Conservation (phyloP, 176 grass and related monocot genomes). For the Microstegium vimineum region DNA sequence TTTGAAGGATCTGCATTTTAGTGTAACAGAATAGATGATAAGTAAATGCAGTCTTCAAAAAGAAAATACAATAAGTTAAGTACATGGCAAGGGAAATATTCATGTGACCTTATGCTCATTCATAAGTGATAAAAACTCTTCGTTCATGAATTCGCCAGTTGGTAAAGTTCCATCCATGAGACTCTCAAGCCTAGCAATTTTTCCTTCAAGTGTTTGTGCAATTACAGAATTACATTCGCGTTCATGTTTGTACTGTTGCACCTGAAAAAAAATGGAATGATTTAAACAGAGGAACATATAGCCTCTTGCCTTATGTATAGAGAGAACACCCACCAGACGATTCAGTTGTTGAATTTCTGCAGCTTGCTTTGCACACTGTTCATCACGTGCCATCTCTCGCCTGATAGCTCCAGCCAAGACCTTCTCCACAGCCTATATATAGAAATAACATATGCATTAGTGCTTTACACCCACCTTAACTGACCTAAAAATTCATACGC, state of each 20-base stretch:
- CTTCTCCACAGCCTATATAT: conserved; percentile 86
- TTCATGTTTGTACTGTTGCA: conserved; percentile 96
- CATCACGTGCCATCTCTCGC: conserved; percentile 91
- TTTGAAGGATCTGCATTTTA: conserved; percentile 64
- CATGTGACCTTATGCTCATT: conserved; percentile 81
- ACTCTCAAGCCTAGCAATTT: conserved; percentile 92
- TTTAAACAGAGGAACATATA: background rate
- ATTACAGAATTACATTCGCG: conserved; percentile 96
- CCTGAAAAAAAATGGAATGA: conserved; percentile 44
- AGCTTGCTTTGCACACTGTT: conserved; percentile 75
- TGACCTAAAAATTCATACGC: background rate
- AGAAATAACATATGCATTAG: conserved; percentile 24
- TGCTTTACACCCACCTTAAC: background rate
- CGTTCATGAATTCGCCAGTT: conserved; percentile 81
- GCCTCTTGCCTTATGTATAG: background rate
- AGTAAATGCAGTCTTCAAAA: conserved; percentile 10
- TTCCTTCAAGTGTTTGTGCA: conserved; percentile 88
- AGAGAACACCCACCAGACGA: conserved; percentile 58
- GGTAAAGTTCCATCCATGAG: conserved; percentile 98
- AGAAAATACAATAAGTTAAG: background rate
- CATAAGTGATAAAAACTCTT: conserved; percentile 78
- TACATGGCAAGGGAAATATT: background rate
- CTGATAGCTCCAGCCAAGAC: conserved; percentile 86
- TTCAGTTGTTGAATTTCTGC: conserved; percentile 87
- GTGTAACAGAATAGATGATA: conserved; percentile 21